phyloP scores from a whole-genome alignment of 441 rosid genomes.

The Aquilaria agallochum region DNA sequence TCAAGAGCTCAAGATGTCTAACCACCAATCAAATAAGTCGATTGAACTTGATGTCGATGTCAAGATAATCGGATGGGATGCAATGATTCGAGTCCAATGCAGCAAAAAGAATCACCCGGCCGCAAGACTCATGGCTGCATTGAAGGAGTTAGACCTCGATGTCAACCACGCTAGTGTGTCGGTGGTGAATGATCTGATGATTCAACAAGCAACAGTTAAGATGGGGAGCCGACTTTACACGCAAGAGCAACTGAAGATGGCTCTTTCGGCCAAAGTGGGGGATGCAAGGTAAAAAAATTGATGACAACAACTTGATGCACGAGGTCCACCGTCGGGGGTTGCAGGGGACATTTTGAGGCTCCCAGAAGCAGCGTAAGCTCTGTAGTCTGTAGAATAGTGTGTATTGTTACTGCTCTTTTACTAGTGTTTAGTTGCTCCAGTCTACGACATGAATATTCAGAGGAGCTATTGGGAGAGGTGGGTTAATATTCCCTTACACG shows the following conservation, averaged over 20 bases:
- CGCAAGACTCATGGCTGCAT: constrained; percentile 83
- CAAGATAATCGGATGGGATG: constrained; percentile 90
- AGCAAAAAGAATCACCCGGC: constrained; percentile 90
- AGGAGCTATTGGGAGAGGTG: constrained; percentile 14
- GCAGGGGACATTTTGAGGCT: constrained; percentile 41
- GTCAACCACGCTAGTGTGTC: constrained; percentile 93
- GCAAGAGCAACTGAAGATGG: constrained; percentile 79
- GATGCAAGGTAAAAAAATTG: constrained; percentile 23
- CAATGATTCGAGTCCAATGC: constrained; percentile 84
- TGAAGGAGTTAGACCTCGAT: constrained; percentile 85
- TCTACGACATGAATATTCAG: constrained; percentile 14
- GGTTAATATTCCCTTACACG: constrained; percentile 3
- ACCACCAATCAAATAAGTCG: constrained; percentile 26
- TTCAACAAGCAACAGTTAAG: constrained; percentile 95
- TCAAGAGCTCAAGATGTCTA: constrained; percentile 42
- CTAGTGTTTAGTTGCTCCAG: constrained; percentile 22
- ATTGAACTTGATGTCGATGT: constrained; percentile 86
- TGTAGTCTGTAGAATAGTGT: constrained; percentile 24
- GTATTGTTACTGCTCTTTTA: constrained; percentile 14
- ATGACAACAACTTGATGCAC: constrained; percentile 4
- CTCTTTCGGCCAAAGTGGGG: constrained; percentile 63
- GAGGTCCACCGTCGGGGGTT: constrained; percentile 9
- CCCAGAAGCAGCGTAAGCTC: constrained; percentile 31
- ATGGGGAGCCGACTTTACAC: constrained; percentile 86
- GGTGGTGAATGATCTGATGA: constrained; percentile 93